phyloP scores from a whole-genome alignment of 2,329 filamentous ascomycete species.

The Cercospora sp. region DNA sequence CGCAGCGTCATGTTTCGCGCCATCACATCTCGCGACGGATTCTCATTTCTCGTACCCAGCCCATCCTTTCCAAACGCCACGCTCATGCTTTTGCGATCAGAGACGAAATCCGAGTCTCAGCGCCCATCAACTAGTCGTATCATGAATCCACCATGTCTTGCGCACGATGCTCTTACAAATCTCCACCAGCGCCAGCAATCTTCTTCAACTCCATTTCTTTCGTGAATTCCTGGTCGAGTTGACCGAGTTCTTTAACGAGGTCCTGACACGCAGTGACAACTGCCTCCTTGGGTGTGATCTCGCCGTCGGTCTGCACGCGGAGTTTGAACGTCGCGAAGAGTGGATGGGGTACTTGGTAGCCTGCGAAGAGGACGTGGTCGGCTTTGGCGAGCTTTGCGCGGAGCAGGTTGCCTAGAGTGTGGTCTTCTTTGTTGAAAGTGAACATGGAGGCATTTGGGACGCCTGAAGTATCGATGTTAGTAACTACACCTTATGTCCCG shows the following conservation, averaged over 20 bases:
- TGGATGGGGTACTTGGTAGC: conserved; percentile 69
- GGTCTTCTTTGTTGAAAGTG: conserved; percentile 90
- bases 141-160: neutral
- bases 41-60: neutral
- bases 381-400: conserved; percentile 82
- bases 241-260: conserved; percentile 76
- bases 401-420: conserved; percentile 77
- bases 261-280: conserved; percentile 78
- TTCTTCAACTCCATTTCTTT: conserved; percentile 88
- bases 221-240: conserved; percentile 82
- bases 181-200: conserved; percentile 57
- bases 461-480: conserved; percentile 53
- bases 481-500: neutral
- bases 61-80: conserved; percentile 15
- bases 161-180: conserved; percentile 21
- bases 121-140: neutral
- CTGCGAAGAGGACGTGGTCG: conserved; percentile 82
- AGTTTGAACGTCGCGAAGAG: conserved; percentile 61
- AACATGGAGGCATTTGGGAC: conserved; percentile 96
- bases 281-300: conserved; percentile 83
- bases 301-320: conserved; percentile 85
- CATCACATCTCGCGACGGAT: neutral
- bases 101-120: neutral
- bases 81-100: conserved; percentile 24
- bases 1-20: neutral